Evolutionary conservation across 768 basidiomycete species (phyloP).

Genomic region (Phaeotremella fagi): DNA sequence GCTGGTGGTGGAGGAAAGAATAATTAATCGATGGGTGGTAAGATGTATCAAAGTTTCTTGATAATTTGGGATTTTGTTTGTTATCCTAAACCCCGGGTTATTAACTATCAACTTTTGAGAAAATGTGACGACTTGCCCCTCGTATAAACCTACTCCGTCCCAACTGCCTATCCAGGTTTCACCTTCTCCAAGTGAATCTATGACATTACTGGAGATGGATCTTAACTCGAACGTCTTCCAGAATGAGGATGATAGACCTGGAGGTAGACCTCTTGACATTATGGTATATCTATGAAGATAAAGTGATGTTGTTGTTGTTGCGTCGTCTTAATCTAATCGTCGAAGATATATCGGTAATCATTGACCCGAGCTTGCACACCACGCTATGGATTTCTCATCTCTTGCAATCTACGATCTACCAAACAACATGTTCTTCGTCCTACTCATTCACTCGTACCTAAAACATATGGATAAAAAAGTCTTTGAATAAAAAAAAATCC

Average conservation of each 20-base stretch:
- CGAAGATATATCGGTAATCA: no score
- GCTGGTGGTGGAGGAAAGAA: no score
- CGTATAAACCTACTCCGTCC: constrained; percentile 81
- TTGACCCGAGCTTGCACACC: no score
- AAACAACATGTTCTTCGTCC: no score
- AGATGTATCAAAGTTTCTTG: constrained; percentile 68
- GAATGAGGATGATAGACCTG: constrained; percentile 1
- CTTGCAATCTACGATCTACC: no score
- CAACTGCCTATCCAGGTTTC: constrained; percentile 71
- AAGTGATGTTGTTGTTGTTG: no score
- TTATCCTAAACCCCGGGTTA: constrained; percentile 53
- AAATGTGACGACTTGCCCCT: constrained; percentile 60
- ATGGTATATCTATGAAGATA: neutral
- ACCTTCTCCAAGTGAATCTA: constrained; percentile 54
- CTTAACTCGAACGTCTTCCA: constrained; percentile 8
- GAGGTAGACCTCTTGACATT: neutral
- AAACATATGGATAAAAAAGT: no score
- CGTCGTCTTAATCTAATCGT: no score
- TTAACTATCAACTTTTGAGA: no score
- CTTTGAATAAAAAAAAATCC: no score
- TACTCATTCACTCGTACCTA: no score
- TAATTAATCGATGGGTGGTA: constrained; percentile 81
- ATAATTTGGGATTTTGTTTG: constrained; percentile 74
- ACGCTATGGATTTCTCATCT: no score
- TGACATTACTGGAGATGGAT: neutral